Evolutionary conservation across 2,329 filamentous ascomycete genomes (phyloP), one percentile per base, ranked within the genome.

Genomic region (Colletotrichum eleusines): DNA sequence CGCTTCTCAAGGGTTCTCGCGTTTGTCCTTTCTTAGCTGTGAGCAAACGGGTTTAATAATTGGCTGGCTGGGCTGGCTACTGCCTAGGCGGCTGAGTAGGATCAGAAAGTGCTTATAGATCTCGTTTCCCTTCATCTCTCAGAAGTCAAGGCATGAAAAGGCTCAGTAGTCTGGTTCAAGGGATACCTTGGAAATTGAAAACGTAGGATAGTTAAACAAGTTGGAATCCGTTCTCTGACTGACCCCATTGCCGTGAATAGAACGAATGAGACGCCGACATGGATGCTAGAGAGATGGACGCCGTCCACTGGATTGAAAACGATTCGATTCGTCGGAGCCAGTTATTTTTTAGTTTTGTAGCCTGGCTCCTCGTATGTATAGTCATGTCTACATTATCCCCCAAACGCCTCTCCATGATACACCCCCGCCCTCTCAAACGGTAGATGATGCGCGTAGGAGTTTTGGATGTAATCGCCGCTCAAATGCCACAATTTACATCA

Each of bases 401-500:
- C 42, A 5, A 54, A 46, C 59, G 60, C 57, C 65, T 33, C 42
- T 63, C 33, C 61, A 72, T 76, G 66, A 40, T 46, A 46, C 3
- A 20, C 16, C 20, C n/a, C 31, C n/a, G n/a, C 42, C 8, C 40
- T 46, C 50, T 46, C 57, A 35, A 40, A 54, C 42, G 48, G 38
- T 23, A 20, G 14, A 28, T 42, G 44, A 33, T 44, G 55, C 16
- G 54, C 26, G 20, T n/a, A 16, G 26, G 11, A 20, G 18, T 26
- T 33, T 33, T 18, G 8, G 18, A 16, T 26, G 48, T 35, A 31
- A 40, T 18, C 9, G 9, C 33, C 51, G 33, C 23, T 38, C 33
- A 8, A 16, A 8, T 33, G 11, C n/a, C 44, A 26, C 26, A n/a
- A 48, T 54, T 55, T 70, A 78, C 65, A 55, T 74, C 63, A 73